These are phyloP conservation scores for Trametes elegans DNA, from an alignment of 768 basidiomycete species.

Conservation along the genomic window DNA sequence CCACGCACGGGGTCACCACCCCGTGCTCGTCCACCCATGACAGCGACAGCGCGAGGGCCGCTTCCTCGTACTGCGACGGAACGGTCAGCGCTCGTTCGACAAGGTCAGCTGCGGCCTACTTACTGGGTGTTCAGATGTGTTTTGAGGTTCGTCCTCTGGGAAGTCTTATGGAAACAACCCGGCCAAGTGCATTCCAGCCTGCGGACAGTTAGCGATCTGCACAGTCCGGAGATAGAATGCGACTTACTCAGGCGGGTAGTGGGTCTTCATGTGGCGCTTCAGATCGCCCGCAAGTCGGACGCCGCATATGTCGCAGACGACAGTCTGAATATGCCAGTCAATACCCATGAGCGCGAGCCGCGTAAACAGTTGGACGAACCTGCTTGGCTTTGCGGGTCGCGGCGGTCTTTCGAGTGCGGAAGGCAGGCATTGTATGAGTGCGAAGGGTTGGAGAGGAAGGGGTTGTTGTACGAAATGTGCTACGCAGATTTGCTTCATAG, in stretches of 20 bases:
- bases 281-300: neutral
- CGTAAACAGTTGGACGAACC: neutral
- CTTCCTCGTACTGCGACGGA: neutral
- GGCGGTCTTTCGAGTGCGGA: neutral
- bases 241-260: neutral
- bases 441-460: too few species aligned
- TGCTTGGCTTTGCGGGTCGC: neutral
- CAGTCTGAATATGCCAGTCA: neutral
- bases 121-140: conserved; percentile 3
- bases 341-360: neutral
- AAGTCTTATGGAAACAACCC: neutral
- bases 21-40: neutral
- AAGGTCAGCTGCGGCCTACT: neutral
- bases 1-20: neutral
- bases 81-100: neutral
- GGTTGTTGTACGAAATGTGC: too few species aligned
- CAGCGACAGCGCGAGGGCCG: neutral
- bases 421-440: too few species aligned
- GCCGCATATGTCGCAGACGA: neutral
- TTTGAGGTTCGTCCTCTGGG: neutral
- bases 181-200: neutral
- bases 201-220: neutral
- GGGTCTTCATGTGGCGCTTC: neutral
- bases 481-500: too few species aligned
- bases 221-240: neutral